Base-by-base conservation (phyloP, 495 filamentous ascomycete species). In the Penicillium odoratum region DNA sequence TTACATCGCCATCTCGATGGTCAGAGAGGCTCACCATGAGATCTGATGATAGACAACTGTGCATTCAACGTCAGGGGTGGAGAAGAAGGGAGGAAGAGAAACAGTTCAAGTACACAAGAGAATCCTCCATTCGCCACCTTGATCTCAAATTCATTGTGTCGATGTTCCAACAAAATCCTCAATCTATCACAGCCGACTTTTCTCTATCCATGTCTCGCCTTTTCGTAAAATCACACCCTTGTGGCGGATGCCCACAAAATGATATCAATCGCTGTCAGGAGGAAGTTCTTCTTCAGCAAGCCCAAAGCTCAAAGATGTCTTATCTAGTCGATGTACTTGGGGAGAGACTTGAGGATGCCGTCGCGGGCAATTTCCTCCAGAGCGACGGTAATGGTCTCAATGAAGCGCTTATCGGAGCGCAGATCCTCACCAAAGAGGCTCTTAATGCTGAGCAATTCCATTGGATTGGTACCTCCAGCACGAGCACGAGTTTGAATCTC, bases 341-440 rank as follows among this genome's bases (percentile, higher is more conserved):
- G 69, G 21, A 80, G 56, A 1, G 76, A 76, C 64, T 75, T 74
- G 54, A 78, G 5, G 38, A 78, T 60, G 7, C 77, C 77, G 36
- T 80, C 74, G 47, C 69, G 69, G 16, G 63, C 54, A 48, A 80
- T 76, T 4, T 72, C 71, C 61, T 78, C 69, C 71, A 78, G 69
- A 3, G 74, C 74, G 2, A 46, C 64, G 15, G 74, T 71, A 25
- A 78, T 66, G 55, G 72, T 63, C 46, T 71, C 28, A 10, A 78
- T 13, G 61, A 80, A 80, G 4, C 74, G 55, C 67, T 73, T 65
- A 48, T 78, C 72, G 18, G 29, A 25, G 33, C 77, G 73, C 61
- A 80, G 57, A 56, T 80, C 77, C 42, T 80, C 76, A 61, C 77
- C 77, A 44, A 80, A 80, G 9, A 80, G 65, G 36, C 28, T 73